Percentiles rank a stretch among this genome's conserved stretches.
phyloP scores from a whole-genome alignment of 176 grass and related monocot genomes.

The Avena atlantica region DNA sequence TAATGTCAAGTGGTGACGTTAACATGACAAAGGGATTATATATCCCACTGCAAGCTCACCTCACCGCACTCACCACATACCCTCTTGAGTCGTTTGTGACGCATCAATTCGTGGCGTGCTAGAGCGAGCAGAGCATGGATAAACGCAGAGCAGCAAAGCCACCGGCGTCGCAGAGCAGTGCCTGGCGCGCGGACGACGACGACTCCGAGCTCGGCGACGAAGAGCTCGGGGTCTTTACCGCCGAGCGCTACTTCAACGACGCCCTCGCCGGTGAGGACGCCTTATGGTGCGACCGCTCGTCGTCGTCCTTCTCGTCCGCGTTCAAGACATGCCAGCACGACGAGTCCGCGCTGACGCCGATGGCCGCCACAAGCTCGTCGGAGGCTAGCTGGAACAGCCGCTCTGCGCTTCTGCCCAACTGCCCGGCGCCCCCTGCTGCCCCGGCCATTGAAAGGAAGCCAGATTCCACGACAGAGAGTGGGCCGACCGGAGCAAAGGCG shows the following conservation, averaged over 20 bases:
- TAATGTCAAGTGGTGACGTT: neutral
- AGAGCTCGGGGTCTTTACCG: slow-evolving; percentile 48
- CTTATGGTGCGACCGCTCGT: slow-evolving; percentile 40
- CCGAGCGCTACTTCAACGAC: slow-evolving; percentile 63
- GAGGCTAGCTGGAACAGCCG: slow-evolving; percentile 60
- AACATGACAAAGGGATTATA: neutral
- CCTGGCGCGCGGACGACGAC: neutral
- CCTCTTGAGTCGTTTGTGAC: neutral
- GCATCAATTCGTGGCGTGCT: neutral
- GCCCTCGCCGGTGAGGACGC: slow-evolving; percentile 28
- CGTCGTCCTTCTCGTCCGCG: slow-evolving; percentile 42
- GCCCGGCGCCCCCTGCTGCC: neutral
- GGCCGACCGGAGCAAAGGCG: neutral
- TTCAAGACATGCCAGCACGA: slow-evolving; percentile 41
- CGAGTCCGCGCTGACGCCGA: slow-evolving; percentile 12
- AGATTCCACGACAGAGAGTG: neutral
- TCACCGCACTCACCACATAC: slow-evolving; percentile 5
- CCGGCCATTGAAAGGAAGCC: neutral
- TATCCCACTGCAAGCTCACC: neutral
- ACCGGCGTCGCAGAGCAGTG: neutral
- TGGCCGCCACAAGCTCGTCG: slow-evolving; percentile 52
- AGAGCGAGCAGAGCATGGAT: slow-evolving; percentile 13
- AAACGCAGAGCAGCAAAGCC: neutral
- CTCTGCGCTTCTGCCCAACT: slow-evolving; percentile 14
- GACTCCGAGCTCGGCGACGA: slow-evolving; percentile 16